Evolutionary conservation across 129 eudicot species (phyloP), one percentile per base, ranked within the genome.

Genomic region (Escallonia rubra): DNA sequence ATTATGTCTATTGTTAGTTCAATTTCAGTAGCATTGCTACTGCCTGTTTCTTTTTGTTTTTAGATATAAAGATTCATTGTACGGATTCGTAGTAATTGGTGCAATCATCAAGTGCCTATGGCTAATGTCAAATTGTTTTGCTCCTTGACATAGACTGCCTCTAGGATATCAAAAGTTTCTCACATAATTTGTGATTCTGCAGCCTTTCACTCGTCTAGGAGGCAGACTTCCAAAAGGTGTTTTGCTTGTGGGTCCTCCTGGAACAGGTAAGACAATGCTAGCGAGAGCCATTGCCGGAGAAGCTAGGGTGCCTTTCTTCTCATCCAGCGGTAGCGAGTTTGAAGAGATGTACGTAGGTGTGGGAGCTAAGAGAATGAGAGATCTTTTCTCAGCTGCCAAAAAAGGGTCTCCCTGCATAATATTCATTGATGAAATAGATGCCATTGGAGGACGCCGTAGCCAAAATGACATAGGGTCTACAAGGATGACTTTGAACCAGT

Each of bases 291-390:
- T 90, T 47, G 97, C 97, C 2, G 95, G 97, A 59, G 97, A 90
- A 82, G 95, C 97, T 11, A 91, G 87, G 7, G 95, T 90, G 10
- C 97, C 97, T 5, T 90, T 90, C 55, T 90, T 90, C 66, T 84
- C 95, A 10, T 81, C 86, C 75, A 81, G 91, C 43, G 97, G 97
- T 39, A 84, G 91, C 69, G 97, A 86, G 72, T 90, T 90, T 73
- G 97, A 84, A 68, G 97, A 90, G 57, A 86, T 86, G 95, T 86
- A 86, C 82, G 95, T 90, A 64, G 97, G 97, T 57, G 91, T 90
- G 58, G 97, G 97, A 42, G 97, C 97, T 10, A 81, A 89, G 2
- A 78, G 95, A 65, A 91, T 90, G 58, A 75, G 95, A 67, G 95
- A 90, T 76, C 91, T 90, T 23, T 90, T 90, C 65, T 62, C 89